A percentile compares a stretch with the other conserved stretches of the same genome.
phyloP scores from a whole-genome alignment of 2,329 filamentous ascomycete genomes.

The Epichloe coenophiala region DNA sequence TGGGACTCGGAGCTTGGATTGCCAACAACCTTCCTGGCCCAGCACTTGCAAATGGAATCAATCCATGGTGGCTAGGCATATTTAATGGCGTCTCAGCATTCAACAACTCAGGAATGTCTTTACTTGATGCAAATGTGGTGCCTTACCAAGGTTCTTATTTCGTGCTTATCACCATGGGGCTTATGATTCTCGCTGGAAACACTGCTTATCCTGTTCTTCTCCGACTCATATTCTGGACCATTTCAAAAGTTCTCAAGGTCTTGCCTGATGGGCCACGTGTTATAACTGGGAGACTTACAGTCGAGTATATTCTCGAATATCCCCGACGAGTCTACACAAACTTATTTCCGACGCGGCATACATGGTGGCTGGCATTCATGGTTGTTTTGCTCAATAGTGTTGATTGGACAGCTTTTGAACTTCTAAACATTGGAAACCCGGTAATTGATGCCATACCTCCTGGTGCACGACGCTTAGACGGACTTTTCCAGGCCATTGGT shows the following conservation, averaged over 20 bases:
- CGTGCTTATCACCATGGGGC: slow-evolving; percentile 37
- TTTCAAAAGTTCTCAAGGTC: neutral
- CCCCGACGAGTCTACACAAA: slow-evolving; percentile 48
- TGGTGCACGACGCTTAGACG: slow-evolving; percentile 44
- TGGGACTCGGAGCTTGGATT: slow-evolving; percentile 51
- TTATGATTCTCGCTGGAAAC: slow-evolving; percentile 50
- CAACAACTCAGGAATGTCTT: slow-evolving; percentile 58
- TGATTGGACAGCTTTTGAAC: slow-evolving; percentile 49
- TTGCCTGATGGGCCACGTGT: neutral
- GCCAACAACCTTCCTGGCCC: slow-evolving; percentile 33
- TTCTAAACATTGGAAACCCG: slow-evolving; percentile 50
- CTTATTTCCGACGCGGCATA: slow-evolving; percentile 48
- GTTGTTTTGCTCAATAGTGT: slow-evolving; percentile 34
- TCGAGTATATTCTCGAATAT: slow-evolving; percentile 41
- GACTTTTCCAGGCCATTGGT: slow-evolving; percentile 50
- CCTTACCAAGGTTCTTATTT: slow-evolving; percentile 42
- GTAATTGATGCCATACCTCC: slow-evolving; percentile 36
- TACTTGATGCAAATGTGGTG: slow-evolving; percentile 52
- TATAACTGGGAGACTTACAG: slow-evolving; percentile 31
- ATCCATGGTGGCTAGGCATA: slow-evolving; percentile 55
- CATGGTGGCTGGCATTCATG: slow-evolving; percentile 48
- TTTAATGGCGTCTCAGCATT: slow-evolving; percentile 58
- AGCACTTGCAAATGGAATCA: slow-evolving; percentile 41
- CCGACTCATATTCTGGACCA: slow-evolving; percentile 43
- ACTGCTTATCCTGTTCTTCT: slow-evolving; percentile 53